phyloP scores from a whole-genome alignment of 2,329 filamentous ascomycete genomes.

The Didymella arachidicola region DNA sequence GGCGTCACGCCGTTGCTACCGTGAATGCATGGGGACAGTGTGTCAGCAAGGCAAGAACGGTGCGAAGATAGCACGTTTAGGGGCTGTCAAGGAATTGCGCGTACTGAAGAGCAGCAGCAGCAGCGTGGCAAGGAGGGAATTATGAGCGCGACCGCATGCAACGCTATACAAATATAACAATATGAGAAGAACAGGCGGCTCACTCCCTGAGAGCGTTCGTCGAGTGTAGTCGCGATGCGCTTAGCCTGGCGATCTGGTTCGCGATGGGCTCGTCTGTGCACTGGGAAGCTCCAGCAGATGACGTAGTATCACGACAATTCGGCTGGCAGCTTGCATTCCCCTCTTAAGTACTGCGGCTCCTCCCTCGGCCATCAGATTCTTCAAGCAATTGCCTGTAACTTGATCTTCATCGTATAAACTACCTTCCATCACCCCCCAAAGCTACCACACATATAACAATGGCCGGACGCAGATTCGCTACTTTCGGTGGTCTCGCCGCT shows the following conservation, averaged over 20 bases:
- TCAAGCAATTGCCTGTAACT: conserved; percentile 13
- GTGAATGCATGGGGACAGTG: conserved; percentile 38
- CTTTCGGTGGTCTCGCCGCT: conserved; percentile 49
- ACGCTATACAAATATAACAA: conserved; percentile 11
- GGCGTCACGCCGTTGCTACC: conserved; percentile 39
- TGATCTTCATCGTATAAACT: conserved; percentile 17
- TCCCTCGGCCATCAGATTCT: conserved; percentile 13
- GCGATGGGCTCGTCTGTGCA: conserved; percentile 18
- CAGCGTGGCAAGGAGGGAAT: conserved; percentile 2
- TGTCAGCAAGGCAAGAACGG: conserved; percentile 32
- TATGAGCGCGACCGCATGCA: not conserved
- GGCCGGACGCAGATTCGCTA: conserved; percentile 38
- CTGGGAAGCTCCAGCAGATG: conserved; percentile 3
- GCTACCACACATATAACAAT: conserved; percentile 29
- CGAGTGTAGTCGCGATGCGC: not conserved
- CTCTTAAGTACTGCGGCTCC: conserved; percentile 35
- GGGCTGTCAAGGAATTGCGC: conserved; percentile 24
- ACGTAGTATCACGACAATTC: conserved; percentile 10
- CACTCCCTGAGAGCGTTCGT: not conserved
- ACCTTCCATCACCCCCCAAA: conserved; percentile 9
- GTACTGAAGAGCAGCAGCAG: conserved; percentile 10
- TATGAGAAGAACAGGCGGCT: not conserved
- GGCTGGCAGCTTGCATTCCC: conserved; percentile 22
- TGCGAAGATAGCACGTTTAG: conserved; percentile 27
- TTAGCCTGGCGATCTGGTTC: conserved; percentile 21